Conservation (phyloP, 1,284 basidiomycete species). For the Psilocybe mexicana region DNA sequence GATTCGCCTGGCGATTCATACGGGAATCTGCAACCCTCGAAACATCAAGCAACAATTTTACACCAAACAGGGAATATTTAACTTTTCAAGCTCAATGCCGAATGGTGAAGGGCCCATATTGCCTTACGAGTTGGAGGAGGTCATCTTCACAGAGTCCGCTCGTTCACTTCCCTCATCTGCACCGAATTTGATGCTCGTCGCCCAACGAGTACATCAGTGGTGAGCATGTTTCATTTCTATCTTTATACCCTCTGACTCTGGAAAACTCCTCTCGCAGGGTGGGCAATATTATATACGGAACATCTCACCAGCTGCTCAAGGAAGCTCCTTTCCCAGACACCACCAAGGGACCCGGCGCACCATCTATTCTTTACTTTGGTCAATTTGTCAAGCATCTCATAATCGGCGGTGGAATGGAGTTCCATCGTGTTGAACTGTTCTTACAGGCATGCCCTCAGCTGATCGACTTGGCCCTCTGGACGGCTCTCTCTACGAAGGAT, state of each 20-base stretch:
- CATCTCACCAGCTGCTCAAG: background rate
- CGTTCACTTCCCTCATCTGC: background rate
- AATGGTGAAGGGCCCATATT: background rate
- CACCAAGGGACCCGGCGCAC: background rate
- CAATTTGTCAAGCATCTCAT: conserved; percentile 12
- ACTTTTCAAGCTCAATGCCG: no score
- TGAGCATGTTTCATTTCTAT: background rate
- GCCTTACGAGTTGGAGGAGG: conserved; percentile 13
- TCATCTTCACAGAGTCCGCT: conserved; percentile 9
- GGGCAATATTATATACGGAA: conserved; percentile 1
- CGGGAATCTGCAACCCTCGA: no score
- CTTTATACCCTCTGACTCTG: background rate
- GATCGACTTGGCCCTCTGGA: conserved; percentile 12
- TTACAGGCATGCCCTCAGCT: conserved; percentile 6
- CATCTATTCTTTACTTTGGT: conserved; percentile 3
- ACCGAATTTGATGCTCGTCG: conserved; percentile 10
- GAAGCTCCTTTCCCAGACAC: background rate
- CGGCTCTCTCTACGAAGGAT: background rate
- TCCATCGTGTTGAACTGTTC: background rate
- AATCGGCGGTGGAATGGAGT: conserved; percentile 7
- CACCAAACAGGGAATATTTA: no score
- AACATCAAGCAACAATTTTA: no score
- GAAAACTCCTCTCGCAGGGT: background rate
- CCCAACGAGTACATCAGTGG: conserved; percentile 10
- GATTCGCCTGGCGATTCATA: no score